Conservation (phyloP, 768 basidiomycete species). For the Candolleomyces efflorescens region DNA sequence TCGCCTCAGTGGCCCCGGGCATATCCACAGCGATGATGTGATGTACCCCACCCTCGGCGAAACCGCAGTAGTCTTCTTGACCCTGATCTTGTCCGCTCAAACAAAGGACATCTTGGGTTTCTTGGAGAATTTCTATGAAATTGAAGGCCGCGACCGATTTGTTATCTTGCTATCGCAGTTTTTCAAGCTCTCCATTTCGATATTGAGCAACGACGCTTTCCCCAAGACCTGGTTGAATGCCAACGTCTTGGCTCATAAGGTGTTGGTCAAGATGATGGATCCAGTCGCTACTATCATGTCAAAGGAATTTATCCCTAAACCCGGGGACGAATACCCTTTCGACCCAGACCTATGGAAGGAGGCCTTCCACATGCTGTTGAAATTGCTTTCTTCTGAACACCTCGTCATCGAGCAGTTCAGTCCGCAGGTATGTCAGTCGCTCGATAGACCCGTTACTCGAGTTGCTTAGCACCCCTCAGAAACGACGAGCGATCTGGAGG, state of each 20-base stretch:
- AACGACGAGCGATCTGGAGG: slow-evolving; percentile 93
- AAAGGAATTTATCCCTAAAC: slow-evolving; percentile 73
- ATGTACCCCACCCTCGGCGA: slow-evolving; percentile 84
- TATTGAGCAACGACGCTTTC: slow-evolving; percentile 85
- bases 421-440: slow-evolving; percentile 61
- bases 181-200: slow-evolving; percentile 77
- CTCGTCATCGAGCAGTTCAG: slow-evolving; percentile 93
- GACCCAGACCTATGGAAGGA: slow-evolving; percentile 78
- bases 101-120: slow-evolving; percentile 73
- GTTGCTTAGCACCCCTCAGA: slow-evolving; percentile 41
- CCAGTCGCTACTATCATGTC: slow-evolving; percentile 75
- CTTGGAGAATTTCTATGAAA: slow-evolving; percentile 76
- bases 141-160: slow-evolving; percentile 84
- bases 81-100: slow-evolving; percentile 76
- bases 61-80: slow-evolving; percentile 78
- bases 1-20: background rate
- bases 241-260: slow-evolving; percentile 83
- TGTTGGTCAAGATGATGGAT: slow-evolving; percentile 85
- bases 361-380: slow-evolving; percentile 76
- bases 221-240: slow-evolving; percentile 90
- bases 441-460: background rate
- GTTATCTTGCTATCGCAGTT: slow-evolving; percentile 66
- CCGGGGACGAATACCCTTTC: slow-evolving; percentile 61
- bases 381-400: slow-evolving; percentile 84
- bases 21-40: slow-evolving; percentile 38